phyloP scores from a whole-genome alignment of 179 eudicot genomes.

The Silene coronaria region DNA sequence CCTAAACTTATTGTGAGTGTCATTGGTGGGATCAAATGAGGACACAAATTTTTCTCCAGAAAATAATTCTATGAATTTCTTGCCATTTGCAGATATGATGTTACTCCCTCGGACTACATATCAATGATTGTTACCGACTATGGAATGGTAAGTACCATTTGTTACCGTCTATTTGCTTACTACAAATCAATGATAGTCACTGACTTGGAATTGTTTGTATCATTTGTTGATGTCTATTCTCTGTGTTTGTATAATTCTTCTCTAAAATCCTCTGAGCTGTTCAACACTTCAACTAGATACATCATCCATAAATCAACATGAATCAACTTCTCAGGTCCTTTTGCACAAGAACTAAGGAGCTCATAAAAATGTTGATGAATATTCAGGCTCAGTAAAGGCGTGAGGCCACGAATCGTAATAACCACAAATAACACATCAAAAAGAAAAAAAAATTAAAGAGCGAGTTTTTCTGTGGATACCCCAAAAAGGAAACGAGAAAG shows the following conservation, averaged over 20 bases:
- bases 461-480: background rate
- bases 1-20: constrained; percentile 70
- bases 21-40: background rate
- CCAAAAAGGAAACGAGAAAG: background rate
- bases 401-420: background rate
- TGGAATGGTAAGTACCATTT: constrained; percentile 63
- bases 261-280: background rate
- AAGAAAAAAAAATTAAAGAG: no score
- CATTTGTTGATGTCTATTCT: background rate
- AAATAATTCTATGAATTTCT: constrained; percentile 3
- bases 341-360: no score
- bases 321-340: background rate
- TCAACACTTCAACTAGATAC: background rate
- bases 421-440: background rate
- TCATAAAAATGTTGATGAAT: no score
- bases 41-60: background rate
- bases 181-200: background rate
- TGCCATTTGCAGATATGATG: constrained; percentile 63
- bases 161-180: background rate
- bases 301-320: background rate
- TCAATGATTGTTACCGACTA: constrained; percentile 86
- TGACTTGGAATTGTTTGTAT: background rate
- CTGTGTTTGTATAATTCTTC: background rate
- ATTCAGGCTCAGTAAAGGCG: background rate
- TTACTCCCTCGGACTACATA: constrained; percentile 83